Evolutionary conservation across 345 rosid species (phyloP), one percentile per base, ranked within the genome.

Genomic region (Hypericum perforatum): DNA sequence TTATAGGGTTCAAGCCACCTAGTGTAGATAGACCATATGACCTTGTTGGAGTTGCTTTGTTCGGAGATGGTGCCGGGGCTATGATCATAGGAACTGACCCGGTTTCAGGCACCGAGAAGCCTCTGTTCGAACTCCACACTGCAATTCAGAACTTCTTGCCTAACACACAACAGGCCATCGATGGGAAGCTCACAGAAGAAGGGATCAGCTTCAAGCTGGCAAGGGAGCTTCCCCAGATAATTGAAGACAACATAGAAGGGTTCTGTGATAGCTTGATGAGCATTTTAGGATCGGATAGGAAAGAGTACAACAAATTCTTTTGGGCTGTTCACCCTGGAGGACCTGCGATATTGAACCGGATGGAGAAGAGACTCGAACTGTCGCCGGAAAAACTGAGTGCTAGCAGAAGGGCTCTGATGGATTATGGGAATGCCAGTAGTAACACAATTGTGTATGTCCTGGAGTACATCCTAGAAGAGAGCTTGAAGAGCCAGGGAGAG

Each of bases 271-370:
- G 76, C 63, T 64, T 92, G 43, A 77, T 82, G 79, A 73, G 51
- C 36, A 63, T 63, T 43, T 69, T 66, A 0, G 82, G 79, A 16
- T 58, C 70, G 9, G 49, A 74, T 8, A 58, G 68, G 45, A 32
- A 13, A 6, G 87, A 82, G 54, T 92, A 85, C 41, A 84, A 85
- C 70, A 71, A 76, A 56, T 47, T 92, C 63, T 92, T 88, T 58
- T 92, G 98, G 98, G 97, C 94, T 7, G 97, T 92, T 62, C 97
- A 92, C 73, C 98, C 97, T 2, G 98, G 98, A 0, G 98, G 97
- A 9, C 98, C 98, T 3, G 98, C 97, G 37, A 92, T 92, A 58
- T 63, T 92, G 73, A 85, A 92, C 63, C 63, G 94, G 49, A 63
- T 89, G 49, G 99, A 92, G 22, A 89, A 86, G 70, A 67, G 95